Conservation (phyloP, 2,329 filamentous ascomycete species). For the Fusarium multiceps region DNA sequence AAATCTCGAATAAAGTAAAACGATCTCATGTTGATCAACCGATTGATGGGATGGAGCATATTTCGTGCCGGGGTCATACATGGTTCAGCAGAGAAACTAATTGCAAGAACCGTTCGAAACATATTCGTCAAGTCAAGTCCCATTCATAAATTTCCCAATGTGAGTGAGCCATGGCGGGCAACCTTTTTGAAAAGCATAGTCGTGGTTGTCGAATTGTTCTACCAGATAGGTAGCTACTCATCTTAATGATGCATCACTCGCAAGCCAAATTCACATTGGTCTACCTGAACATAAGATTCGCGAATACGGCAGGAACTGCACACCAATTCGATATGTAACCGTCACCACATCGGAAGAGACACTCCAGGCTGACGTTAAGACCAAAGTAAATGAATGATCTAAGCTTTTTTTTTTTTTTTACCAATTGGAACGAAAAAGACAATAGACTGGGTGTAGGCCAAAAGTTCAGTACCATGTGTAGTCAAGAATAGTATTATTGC, state of each 20-base stretch:
- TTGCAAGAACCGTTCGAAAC: neutral
- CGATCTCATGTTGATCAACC: fast-evolving
- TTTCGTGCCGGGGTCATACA: neutral
- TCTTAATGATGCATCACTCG: neutral
- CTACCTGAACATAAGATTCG: neutral
- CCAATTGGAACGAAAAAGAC: neutral
- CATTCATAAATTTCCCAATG: neutral
- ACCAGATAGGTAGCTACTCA: neutral
- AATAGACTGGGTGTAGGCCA: too few species aligned
- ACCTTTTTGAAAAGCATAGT: neutral
- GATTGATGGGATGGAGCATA: neutral
- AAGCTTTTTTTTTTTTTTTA: neutral
- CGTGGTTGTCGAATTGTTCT: neutral
- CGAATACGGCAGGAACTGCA: neutral
- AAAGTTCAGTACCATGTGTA: too few species aligned
- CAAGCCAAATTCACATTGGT: neutral
- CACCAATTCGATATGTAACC: neutral
- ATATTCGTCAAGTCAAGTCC: neutral
- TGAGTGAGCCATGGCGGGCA: too few species aligned
- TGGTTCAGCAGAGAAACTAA: neutral
- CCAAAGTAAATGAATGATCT: neutral
- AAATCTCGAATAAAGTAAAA: neutral
- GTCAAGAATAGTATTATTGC: too few species aligned
- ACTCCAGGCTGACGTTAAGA: neutral
- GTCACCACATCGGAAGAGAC: neutral